These are phyloP conservation scores for Trichosporon inkin DNA, from an alignment of 1,284 basidiomycete species.

Conservation along the genomic window DNA sequence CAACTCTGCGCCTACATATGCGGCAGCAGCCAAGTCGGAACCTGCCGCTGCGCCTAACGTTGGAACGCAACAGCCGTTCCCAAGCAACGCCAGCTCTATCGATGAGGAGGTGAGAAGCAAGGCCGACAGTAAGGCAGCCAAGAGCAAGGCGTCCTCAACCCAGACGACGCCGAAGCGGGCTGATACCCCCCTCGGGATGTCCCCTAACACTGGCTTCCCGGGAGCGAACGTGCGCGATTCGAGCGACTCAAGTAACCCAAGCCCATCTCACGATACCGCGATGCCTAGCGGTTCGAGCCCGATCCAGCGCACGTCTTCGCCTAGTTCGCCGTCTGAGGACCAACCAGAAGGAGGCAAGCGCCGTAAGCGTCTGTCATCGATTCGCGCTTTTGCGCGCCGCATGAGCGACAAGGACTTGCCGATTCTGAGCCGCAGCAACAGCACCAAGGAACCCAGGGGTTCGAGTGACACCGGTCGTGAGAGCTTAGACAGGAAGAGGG, in stretches of 20 bases:
- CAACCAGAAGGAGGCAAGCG: slow-evolving; percentile 14
- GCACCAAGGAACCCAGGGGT: not conserved
- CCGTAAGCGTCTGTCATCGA: slow-evolving; percentile 38
- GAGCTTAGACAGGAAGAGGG: slow-evolving; percentile 6
- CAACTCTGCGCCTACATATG: not conserved
- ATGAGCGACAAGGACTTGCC: slow-evolving; percentile 38
- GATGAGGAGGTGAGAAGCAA: not conserved
- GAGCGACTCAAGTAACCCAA: not conserved
- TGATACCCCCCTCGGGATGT: not conserved
- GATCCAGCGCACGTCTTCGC: not conserved
- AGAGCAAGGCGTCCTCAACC: not conserved
- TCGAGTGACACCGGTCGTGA: slow-evolving; percentile 2
- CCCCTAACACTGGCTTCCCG: not conserved
- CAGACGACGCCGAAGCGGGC: not conserved
- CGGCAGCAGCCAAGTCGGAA: not conserved
- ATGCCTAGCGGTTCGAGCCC: not conserved
- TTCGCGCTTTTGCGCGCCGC: slow-evolving; percentile 44
- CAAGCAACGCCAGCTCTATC: not conserved
- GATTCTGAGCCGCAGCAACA: slow-evolving; percentile 8
- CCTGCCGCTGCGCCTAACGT: not conserved
- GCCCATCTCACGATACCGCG: not conserved
- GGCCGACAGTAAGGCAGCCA: not conserved
- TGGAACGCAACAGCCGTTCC: not conserved
- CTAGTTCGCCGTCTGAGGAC: not conserved
- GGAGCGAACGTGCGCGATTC: not conserved